Conservation (phyloP, 345 rosid species). For the Gossypium raimondii region DNA sequence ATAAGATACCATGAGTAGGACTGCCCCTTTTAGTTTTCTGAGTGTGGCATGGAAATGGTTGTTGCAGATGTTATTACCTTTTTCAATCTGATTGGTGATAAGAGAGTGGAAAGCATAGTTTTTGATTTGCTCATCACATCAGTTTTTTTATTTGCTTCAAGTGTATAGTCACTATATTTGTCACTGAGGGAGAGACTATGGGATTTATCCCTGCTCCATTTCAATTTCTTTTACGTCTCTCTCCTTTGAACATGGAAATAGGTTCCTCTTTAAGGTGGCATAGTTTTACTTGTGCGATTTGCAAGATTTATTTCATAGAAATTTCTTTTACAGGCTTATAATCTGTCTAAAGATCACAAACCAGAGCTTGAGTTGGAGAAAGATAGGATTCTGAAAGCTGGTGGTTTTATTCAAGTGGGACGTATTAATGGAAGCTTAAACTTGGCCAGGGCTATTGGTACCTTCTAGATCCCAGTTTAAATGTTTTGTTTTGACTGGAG, state of each 20-base stretch:
- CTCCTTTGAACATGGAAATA: not conserved
- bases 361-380: not conserved
- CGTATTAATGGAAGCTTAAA: not conserved
- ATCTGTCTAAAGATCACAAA: not conserved
- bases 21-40: too few species aligned
- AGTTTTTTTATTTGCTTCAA: too few species aligned
- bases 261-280: not conserved
- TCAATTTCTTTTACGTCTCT: not conserved
- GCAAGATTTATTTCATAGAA: not conserved
- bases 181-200: too few species aligned
- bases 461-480: not conserved
- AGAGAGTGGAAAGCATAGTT: too few species aligned
- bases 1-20: too few species aligned
- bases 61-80: too few species aligned
- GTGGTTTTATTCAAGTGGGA: not conserved
- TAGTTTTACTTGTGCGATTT: not conserved
- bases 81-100: too few species aligned
- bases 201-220: too few species aligned
- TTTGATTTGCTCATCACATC: too few species aligned
- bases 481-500: not conserved
- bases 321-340: not conserved
- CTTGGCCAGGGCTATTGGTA: not conserved
- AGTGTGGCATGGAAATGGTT: too few species aligned
- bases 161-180: too few species aligned
- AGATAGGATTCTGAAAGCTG: constrained; percentile 1